Evolutionary conservation across 2,329 filamentous ascomycete species (phyloP), one percentile per base, ranked within the genome.

Genomic region (Elsinoe batatas): DNA sequence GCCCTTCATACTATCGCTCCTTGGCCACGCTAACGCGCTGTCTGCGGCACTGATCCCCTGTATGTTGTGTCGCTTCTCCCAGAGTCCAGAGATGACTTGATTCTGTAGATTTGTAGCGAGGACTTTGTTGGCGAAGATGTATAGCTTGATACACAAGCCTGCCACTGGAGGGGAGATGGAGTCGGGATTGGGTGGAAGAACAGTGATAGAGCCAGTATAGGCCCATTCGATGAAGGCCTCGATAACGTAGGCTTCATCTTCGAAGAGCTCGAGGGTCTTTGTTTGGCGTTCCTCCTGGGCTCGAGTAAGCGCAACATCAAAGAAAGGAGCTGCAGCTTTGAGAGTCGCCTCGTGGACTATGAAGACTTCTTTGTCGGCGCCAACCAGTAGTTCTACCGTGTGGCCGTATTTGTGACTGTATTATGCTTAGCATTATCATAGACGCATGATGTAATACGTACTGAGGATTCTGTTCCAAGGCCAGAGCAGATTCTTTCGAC

Each of bases 311-410:
- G 46, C 46, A 6, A 26, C 46, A 8, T 18, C 18, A 26, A 50
- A 50, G 30, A 50, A 50, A n/a, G 46, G 46, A n/a, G 20, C n/a
- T 12, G 18, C 26, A 18, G 13, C 10, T 6, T 11, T 49, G 13
- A 62, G 26, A n/a, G 61, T 38, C 8, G 53, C 47, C 30, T 56
- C 53, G 40, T 57, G 46, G 17, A 58, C 57, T 7, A 40, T 37
- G 50, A 57, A 58, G 15, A 30, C 42, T 22, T 46, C 8, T 15
- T 54, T 49, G 22, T 42, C 20, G 1, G 37, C 26, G 18, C 57
- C 55, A 17, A 58, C 57, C 6, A 49, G 12, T 2, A 58, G 37
- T 18, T 35, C 20, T 8, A 56, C 20, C 20, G 35, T 13, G 12
- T 32, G 12, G 17, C 6, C 4, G 54, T 40, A 54, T 11, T 57